These are phyloP conservation scores for Lumnitzera racemosa DNA, from an alignment of 345 rosid species.

Conservation along the genomic window DNA sequence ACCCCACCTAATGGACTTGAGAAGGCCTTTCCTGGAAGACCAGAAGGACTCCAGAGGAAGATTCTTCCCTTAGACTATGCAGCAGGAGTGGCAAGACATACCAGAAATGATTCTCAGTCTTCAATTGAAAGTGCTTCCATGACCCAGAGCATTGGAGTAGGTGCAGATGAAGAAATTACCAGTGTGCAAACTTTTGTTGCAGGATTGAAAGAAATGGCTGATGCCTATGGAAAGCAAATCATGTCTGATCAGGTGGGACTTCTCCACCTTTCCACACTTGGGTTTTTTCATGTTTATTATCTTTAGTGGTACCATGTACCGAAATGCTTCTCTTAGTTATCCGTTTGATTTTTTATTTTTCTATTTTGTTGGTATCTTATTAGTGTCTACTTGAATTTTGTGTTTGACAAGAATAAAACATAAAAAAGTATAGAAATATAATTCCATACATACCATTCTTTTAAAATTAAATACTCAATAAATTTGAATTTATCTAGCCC, in stretches of 20 bases:
- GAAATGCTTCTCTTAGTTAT: too few relatives aligned
- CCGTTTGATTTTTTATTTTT: too few relatives aligned
- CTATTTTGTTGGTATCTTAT: too few relatives aligned
- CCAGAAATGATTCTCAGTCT: constrained; percentile 74
- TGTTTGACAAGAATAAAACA: too few relatives aligned
- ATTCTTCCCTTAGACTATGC: constrained; percentile 35
- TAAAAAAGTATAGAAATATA: too few relatives aligned
- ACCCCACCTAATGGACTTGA: constrained; percentile 64
- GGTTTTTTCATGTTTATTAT: too few relatives aligned
- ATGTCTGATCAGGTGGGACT: constrained; percentile 33
- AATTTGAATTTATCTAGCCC: too few relatives aligned
- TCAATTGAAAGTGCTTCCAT: constrained; percentile 64
- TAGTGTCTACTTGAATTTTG: too few relatives aligned
- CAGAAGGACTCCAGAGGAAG: constrained; percentile 34
- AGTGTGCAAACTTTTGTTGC: constrained; percentile 68
- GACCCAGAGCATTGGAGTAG: constrained; percentile 39
- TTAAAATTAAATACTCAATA: too few relatives aligned
- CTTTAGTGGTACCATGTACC: too few relatives aligned
- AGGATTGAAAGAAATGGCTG: constrained; percentile 78
- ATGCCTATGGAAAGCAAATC: constrained; percentile 38
- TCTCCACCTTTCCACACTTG: too few relatives aligned
- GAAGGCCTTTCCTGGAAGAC: constrained; percentile 59
- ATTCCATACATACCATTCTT: too few relatives aligned
- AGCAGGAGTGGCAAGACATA: constrained; percentile 20
- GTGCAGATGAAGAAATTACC: constrained; percentile 61